Evolutionary conservation across 2,329 filamentous ascomycete genomes (phyloP).

Genomic region (Sordariomycetes sp.): DNA sequence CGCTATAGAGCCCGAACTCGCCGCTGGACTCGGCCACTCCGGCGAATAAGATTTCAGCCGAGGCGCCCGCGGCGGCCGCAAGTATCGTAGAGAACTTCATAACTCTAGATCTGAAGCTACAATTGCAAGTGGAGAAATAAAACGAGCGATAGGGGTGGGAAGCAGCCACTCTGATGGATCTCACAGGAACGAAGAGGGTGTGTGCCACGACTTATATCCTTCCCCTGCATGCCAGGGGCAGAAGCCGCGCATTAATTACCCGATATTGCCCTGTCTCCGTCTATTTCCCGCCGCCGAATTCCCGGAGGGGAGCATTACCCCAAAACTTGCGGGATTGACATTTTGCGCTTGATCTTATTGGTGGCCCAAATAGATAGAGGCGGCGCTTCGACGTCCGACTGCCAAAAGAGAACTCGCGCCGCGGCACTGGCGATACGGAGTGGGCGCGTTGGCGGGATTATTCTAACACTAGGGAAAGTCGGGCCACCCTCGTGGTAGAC

Average conservation of each 20-base stretch:
- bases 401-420: background rate
- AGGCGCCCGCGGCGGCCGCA: background rate
- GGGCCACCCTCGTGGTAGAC: too few relatives aligned
- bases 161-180: background rate
- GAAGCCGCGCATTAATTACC: background rate
- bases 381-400: background rate
- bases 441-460: too few relatives aligned
- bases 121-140: background rate
- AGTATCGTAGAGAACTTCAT: slow-evolving; percentile 2
- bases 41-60: slow-evolving; percentile 1
- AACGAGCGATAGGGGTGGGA: background rate
- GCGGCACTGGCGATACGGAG: background rate
- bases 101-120: background rate
- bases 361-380: background rate
- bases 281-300: background rate
- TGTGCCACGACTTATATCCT: background rate
- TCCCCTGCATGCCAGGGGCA: background rate
- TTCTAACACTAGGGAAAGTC: too few relatives aligned
- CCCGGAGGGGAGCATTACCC: background rate
- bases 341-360: background rate
- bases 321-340: background rate
- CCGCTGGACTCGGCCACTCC: slow-evolving; percentile 5
- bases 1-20: slow-evolving; percentile 2
- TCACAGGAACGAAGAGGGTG: background rate
- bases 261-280: background rate